Evolutionary conservation across 768 basidiomycete genomes (phyloP).

Genomic region (Macrolepiota albuminosa): DNA sequence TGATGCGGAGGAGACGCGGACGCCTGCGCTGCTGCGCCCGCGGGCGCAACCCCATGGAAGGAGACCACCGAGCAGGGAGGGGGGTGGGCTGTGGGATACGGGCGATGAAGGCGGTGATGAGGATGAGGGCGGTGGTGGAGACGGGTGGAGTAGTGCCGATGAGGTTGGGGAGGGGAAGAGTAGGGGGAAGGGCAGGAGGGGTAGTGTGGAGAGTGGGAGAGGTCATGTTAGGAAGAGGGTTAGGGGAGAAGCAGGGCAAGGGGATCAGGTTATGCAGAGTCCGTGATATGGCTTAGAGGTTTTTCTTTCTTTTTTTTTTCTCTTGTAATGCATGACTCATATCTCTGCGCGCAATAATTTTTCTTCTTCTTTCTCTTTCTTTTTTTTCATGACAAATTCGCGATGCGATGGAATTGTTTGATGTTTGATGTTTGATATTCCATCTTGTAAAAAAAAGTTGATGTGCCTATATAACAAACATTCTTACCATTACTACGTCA

Average conservation of each 20-base stretch:
- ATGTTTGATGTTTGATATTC: too few relatives aligned
- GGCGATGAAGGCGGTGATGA: constrained; percentile 26
- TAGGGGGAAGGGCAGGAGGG: background rate
- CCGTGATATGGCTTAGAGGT: background rate
- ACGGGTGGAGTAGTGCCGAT: constrained; percentile 20
- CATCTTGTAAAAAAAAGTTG: too few relatives aligned
- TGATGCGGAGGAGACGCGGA: constrained; percentile 15
- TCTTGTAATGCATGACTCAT: background rate
- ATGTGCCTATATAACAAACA: too few relatives aligned
- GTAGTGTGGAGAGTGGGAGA: constrained; percentile 2
- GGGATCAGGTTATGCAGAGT: constrained; percentile 8
- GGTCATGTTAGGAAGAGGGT: constrained; percentile 2
- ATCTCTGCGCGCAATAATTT: background rate
- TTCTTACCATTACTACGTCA: too few relatives aligned
- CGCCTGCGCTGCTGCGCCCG: background rate
- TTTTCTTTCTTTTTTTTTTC: background rate
- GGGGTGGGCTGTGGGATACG: constrained; percentile 22
- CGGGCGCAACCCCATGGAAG: background rate
- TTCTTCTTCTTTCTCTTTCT: background rate
- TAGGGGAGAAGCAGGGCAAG: background rate
- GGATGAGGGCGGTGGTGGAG: constrained; percentile 17
- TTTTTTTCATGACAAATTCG: too few relatives aligned
- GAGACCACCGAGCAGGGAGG: constrained; percentile 22
- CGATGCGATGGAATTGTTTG: too few relatives aligned
- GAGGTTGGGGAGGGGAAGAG: constrained; percentile 20